Conservation (phyloP, 1,284 basidiomycete genomes). For the Coniferiporia sulphurascens region DNA sequence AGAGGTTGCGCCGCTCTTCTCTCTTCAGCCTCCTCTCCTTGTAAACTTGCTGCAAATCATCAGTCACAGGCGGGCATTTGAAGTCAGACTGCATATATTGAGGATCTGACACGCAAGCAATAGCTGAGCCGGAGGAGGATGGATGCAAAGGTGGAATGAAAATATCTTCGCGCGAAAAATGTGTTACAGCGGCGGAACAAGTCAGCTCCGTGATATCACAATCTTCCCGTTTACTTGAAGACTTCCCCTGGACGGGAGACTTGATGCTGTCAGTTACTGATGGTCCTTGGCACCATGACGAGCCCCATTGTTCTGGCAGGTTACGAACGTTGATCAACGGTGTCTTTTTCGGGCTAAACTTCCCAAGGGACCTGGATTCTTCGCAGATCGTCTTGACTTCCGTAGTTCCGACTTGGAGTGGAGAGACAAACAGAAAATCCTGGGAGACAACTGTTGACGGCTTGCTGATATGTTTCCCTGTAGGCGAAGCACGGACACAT, state of each 20-base stretch:
- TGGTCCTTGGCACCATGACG: not conserved
- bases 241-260: not conserved
- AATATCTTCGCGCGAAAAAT: not conserved
- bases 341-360: not conserved
- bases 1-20: not conserved
- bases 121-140: not conserved
- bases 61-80: not conserved
- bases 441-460: not conserved
- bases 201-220: not conserved
- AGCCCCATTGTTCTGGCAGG: not conserved
- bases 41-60: not conserved
- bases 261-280: not conserved
- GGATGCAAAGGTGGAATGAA: not conserved
- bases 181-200: not conserved
- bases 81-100: not conserved
- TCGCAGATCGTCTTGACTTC: not conserved
- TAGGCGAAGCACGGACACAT: not conserved
- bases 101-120: not conserved
- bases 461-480: not conserved
- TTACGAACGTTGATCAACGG: not conserved
- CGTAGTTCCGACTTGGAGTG: not conserved
- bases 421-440: not conserved
- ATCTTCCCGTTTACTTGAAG: not conserved
- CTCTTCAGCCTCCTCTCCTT: conserved; percentile 6
- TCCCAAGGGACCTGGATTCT: not conserved